Conservation (phyloP, 2,329 filamentous ascomycete species). For the Verticillium tricorpus region DNA sequence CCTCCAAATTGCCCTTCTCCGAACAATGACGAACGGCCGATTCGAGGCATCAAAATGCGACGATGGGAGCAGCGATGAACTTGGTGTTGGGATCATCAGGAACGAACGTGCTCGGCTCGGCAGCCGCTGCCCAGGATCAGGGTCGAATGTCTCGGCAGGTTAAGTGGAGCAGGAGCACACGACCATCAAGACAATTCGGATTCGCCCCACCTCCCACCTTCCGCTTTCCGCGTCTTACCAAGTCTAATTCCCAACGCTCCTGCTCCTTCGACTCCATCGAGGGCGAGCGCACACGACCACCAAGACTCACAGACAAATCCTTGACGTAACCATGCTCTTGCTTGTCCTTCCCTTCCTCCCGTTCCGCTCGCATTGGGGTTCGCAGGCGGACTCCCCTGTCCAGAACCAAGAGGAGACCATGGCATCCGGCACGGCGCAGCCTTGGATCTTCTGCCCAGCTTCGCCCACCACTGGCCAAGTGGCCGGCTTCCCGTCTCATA, state of each 20-base stretch:
- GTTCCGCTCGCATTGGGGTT: background rate
- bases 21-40: background rate
- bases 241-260: background rate
- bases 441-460: background rate
- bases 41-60: background rate
- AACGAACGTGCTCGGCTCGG: background rate
- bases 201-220: background rate
- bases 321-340: background rate
- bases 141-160: background rate
- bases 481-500: background rate
- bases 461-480: background rate
- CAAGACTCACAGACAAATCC: background rate
- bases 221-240: background rate
- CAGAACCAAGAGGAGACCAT: background rate
- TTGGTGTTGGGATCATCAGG: background rate
- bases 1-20: background rate
- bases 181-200: background rate
- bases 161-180: background rate
- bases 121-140: background rate
- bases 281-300: background rate
- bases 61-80: background rate
- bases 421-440: background rate
- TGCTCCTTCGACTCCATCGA: background rate
- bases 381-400: background rate
- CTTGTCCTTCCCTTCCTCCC: background rate